Evolutionary conservation across 2,329 filamentous ascomycete species (phyloP).

Genomic region (Epicoccum sorghinum): DNA sequence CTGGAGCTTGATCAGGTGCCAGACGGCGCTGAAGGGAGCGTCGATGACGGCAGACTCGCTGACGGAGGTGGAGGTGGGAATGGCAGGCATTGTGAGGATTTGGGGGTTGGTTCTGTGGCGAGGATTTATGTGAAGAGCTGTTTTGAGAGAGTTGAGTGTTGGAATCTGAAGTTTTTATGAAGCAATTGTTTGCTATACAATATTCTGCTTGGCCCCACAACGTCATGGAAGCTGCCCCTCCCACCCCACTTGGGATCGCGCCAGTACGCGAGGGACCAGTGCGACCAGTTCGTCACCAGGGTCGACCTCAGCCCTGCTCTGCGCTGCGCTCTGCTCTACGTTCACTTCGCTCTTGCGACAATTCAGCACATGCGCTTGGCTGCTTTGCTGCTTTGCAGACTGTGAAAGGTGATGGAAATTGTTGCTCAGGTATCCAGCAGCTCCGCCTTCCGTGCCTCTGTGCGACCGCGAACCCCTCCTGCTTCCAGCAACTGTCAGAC

Average conservation of each 20-base stretch:
- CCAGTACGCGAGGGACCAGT: slow-evolving; percentile 10
- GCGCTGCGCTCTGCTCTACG: background rate
- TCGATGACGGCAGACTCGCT: slow-evolving; percentile 71
- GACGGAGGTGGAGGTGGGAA: slow-evolving; percentile 71
- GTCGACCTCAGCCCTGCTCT: background rate
- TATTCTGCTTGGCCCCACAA: slow-evolving; percentile 15
- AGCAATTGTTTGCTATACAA: slow-evolving; percentile 17
- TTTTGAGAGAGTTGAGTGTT: background rate
- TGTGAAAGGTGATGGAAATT: background rate
- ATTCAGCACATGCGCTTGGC: too few species aligned
- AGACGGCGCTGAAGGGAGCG: slow-evolving; percentile 69
- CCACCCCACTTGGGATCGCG: slow-evolving; percentile 23
- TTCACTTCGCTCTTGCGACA: background rate
- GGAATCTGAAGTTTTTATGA: slow-evolving; percentile 24
- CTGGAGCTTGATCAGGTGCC: slow-evolving; percentile 77
- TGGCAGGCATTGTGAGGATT: slow-evolving; percentile 37
- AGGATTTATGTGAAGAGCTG: background rate
- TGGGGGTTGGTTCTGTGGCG: slow-evolving; percentile 10
- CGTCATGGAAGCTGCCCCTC: slow-evolving; percentile 33
- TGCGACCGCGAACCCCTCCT: background rate
- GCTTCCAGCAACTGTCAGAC: background rate
- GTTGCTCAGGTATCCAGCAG: background rate
- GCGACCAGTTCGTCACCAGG: slow-evolving; percentile 19
- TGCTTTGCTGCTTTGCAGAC: too few species aligned
- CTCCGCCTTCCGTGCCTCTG: background rate